phyloP scores from a whole-genome alignment of 768 basidiomycete species.

The Lepiota venenata region DNA sequence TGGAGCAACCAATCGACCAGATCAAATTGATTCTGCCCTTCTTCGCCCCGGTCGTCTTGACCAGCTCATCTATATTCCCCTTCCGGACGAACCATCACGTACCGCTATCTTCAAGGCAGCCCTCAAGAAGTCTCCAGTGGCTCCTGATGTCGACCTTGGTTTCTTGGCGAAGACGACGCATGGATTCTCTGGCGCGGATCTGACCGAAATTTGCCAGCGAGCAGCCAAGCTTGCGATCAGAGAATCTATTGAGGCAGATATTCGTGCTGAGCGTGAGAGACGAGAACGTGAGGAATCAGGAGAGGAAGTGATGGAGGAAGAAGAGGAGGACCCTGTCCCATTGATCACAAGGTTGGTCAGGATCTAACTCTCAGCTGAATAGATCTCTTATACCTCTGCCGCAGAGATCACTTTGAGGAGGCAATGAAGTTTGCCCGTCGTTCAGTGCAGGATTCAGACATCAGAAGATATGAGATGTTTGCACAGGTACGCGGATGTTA shows the following conservation, averaged over 20 bases:
- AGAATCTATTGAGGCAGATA: conserved; percentile 91
- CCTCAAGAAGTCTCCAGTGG: conserved; percentile 90
- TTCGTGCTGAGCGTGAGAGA: conserved; percentile 74
- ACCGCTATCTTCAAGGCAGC: conserved; percentile 87
- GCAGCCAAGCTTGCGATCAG: conserved; percentile 97
- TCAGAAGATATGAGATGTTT: conserved; percentile 98
- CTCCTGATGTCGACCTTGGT: conserved; percentile 73
- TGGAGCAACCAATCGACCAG: conserved; percentile 94
- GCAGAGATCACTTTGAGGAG: conserved; percentile 95
- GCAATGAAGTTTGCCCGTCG: conserved; percentile 98
- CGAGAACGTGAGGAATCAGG: conserved; percentile 78
- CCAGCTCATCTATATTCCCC: conserved; percentile 98
- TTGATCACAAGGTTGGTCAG: conserved; percentile 67
- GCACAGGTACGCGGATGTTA: conserved; percentile 57
- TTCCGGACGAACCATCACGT: conserved; percentile 92
- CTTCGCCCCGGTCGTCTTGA: conserved; percentile 98
- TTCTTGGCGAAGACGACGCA: conserved; percentile 93
- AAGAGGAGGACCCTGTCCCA: conserved; percentile 86
- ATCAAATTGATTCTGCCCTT: conserved; percentile 91
- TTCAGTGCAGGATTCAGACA: conserved; percentile 94
- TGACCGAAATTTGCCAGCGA: conserved; percentile 99
- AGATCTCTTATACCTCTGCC: conserved; percentile 10
- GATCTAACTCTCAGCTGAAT: neutral
- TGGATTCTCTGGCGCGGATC: conserved; percentile 98
- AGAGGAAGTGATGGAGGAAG: conserved; percentile 71